Percentiles rank a stretch among this genome's conserved stretches.
Conservation (phyloP, 495 filamentous ascomycete genomes). For the Tetracladium marchalianum region DNA sequence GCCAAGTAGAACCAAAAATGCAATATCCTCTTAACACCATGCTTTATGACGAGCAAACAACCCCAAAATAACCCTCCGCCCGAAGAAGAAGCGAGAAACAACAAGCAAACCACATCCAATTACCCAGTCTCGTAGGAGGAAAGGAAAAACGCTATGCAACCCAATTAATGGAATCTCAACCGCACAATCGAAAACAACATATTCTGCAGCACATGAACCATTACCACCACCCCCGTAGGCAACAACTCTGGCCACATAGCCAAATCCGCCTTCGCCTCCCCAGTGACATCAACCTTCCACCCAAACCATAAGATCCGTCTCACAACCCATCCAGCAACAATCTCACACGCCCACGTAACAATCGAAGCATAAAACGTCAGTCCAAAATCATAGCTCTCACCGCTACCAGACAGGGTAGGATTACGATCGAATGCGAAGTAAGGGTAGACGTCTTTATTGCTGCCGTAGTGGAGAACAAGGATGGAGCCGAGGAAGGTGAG, state of each 20-base stretch:
- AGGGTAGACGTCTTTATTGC: constrained; percentile 50
- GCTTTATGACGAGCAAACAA: no score
- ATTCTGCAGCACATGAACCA: constrained; percentile 56
- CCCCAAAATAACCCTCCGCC: no score
- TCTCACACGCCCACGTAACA: constrained; percentile 53
- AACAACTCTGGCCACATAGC: constrained; percentile 50
- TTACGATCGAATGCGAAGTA: constrained; percentile 44
- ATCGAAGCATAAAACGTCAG: constrained; percentile 49
- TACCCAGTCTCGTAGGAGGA: no score
- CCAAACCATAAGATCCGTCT: constrained; percentile 40
- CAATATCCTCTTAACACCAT: no score
- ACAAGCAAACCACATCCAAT: no score
- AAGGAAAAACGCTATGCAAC: neutral
- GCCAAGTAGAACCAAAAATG: no score
- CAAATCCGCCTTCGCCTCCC: constrained; percentile 49
- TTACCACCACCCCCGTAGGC: constrained; percentile 48
- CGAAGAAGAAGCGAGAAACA: no score
- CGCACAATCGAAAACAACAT: constrained; percentile 57
- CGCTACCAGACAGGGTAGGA: neutral
- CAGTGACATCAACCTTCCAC: constrained; percentile 46
- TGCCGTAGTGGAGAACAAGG: constrained; percentile 49
- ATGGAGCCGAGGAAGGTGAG: constrained; percentile 50
- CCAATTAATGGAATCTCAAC: constrained; percentile 41
- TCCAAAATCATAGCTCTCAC: constrained; percentile 40
- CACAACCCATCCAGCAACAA: constrained; percentile 45